Evolutionary conservation across 2,329 filamentous ascomycete genomes (phyloP).

Genomic region (Verticillium zaregamsianum): DNA sequence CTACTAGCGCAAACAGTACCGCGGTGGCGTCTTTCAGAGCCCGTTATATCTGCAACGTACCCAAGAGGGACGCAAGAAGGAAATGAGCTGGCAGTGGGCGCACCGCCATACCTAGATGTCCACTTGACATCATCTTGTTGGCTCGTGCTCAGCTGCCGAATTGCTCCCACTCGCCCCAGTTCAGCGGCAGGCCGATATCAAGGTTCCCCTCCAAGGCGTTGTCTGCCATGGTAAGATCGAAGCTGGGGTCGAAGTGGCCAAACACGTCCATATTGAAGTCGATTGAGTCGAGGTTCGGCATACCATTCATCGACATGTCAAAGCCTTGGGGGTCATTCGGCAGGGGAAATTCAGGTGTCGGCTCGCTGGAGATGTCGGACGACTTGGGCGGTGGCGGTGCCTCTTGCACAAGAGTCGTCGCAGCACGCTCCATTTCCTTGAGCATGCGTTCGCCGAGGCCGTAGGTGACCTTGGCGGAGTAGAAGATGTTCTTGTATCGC

Average conservation of each 20-base stretch:
- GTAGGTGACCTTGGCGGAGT: conserved; percentile 51
- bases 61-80: no score
- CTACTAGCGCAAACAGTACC: no score
- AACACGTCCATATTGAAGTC: conserved; percentile 43
- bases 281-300: conserved; percentile 29
- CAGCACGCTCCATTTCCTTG: conserved; percentile 52
- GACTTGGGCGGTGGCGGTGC: conserved; percentile 1
- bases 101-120: no score
- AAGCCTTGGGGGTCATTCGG: not conserved
- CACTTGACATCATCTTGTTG: no score
- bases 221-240: conserved; percentile 49
- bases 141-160: conserved; percentile 19
- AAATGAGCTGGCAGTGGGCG: no score
- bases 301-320: not conserved
- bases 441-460: conserved; percentile 51
- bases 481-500: conserved; percentile 52
- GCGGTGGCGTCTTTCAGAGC: no score
- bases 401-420: conserved; percentile 32
- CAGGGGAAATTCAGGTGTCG: not conserved
- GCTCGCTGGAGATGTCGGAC: conserved; percentile 2
- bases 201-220: conserved; percentile 51
- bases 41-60: no score
- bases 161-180: conserved; percentile 43
- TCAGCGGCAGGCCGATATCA: conserved; percentile 48
- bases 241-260: conserved; percentile 50